Base-by-base conservation (phyloP, 2,329 filamentous ascomycete genomes). In the Sporothrix schenckii region DNA sequence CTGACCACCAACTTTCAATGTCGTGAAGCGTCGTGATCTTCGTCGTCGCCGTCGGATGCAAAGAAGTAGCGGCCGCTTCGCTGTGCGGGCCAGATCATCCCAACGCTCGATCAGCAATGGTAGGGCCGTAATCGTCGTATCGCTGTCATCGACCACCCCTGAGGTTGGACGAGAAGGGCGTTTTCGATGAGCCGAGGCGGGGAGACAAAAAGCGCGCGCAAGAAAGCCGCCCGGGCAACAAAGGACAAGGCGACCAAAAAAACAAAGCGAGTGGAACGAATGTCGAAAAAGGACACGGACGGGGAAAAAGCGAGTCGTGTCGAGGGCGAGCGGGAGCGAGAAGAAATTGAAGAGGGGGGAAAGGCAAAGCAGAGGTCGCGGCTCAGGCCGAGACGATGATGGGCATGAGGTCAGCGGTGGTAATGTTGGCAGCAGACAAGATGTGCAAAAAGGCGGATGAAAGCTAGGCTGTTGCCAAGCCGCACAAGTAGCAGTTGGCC, bases 401-500 rank as follows among this genome's bases (percentile, higher is more conserved):
- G 63, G 24, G 27, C 63, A 50, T 34, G 34, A 34, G 34, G 34
- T 34, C 61, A 66, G 63, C 47, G 19, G 47, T 39, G 63, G 52
- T 53, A 21, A 53, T 50, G 63, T 52, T 52, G 63, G 61, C 63
- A 66, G 47, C 19, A 66, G 47, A 27, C 44, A 66, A 41, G 34
- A 16, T 9, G 34, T 34, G 34, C 34, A 19, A 47, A 47, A 63
- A 63, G 58, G 58, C 58, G 58, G 27, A 52, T 41, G 41, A 66
- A 66, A 47, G 47, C 63, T 52, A 47, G 63, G 27, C 63, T 66
- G 56, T 27, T 66, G 63, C 63, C 63, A 66, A 66, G 63, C 63
- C 63, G 47, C 63, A 52, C 44, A 52, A 66, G 47, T 34, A 50
- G 58, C 47, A 52, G 47, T 50, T 49, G 44, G 58, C 39, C 58